Evolutionary conservation across 2,329 filamentous ascomycete genomes (phyloP), one percentile per base, ranked within the genome.

Genomic region (Colletotrichum spinosum): DNA sequence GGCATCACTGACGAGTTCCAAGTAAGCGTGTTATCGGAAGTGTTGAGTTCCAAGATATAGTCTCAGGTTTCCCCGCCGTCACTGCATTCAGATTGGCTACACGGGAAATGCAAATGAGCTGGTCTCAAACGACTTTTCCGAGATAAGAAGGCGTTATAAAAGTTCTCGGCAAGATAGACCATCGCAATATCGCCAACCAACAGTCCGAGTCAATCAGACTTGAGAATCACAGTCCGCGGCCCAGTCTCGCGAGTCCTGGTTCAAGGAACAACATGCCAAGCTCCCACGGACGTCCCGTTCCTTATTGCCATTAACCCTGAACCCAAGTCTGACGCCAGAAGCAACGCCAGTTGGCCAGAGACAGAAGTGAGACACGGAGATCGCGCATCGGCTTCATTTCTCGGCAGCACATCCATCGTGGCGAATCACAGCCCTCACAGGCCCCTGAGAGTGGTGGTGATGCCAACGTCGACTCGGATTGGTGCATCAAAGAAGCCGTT

Each of bases 281-380:
- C 4, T 25, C 25, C 3, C 25, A 25, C 44, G 9, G 44, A 46
- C 44, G 13, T 17, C 17, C 8, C 44, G 11, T 15, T 15, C 10
- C 2, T 33, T 45, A n/a, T 15, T 12, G 9, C n/a, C 42, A 17
- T 9, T n/a, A 46, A 17, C 41, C 10, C 9, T 15, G 15, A 46
- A 46, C 25, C 1, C 25, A 25, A 25, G 25, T 25, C 25, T 5
- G 25, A 25, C 25, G 25, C 25, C 25, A 50, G 34, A 46, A 56
- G 39, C 41, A 52, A 51, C 38, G 7, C n/a, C 49, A 52, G 52
- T 57, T 66, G 63, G 63, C 63, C 54, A 41, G 45, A 53, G 38
- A 50, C 12, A 57, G 59, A 48, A 53, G 52, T 53, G 63, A 66
- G 58, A 62, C 63, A 42, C 12, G 63, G 53, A 42, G 63, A 66